Percentiles rank a stretch among this genome's conserved stretches.
Conservation (phyloP, 108 stramenopile genomes). For the Skeletonema marinoi region DNA sequence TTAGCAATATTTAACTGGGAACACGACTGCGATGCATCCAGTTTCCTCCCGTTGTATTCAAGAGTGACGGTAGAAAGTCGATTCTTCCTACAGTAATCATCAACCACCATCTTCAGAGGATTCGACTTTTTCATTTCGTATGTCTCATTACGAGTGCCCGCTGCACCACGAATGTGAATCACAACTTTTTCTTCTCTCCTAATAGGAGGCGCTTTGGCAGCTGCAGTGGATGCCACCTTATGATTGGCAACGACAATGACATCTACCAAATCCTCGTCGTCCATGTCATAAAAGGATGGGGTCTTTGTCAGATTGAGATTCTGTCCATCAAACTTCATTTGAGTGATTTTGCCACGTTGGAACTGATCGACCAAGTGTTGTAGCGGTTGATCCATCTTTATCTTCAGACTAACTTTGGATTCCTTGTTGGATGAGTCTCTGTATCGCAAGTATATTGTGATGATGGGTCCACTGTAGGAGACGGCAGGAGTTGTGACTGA, state of each 20-base stretch:
- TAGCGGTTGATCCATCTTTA: constrained; percentile 40
- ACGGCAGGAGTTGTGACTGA: not conserved
- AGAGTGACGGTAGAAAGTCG: constrained; percentile 4
- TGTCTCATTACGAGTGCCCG: constrained; percentile 1
- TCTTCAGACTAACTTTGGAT: constrained; percentile 18
- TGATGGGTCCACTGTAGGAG: constrained; percentile 11
- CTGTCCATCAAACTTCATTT: constrained; percentile 56
- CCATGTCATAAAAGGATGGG: constrained; percentile 69
- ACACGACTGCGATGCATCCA: constrained; percentile 20
- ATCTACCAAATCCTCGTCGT: constrained; percentile 73
- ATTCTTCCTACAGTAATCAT: constrained; percentile 7
- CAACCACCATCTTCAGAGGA: constrained; percentile 15
- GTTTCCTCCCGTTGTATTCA: constrained; percentile 21
- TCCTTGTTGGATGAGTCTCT: constrained; percentile 25
- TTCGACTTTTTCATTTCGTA: constrained; percentile 17
- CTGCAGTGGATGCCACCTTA: not conserved
- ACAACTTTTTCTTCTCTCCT: constrained; percentile 2
- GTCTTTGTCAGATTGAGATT: constrained; percentile 49
- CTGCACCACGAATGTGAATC: constrained; percentile 13
- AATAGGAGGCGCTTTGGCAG: not conserved
- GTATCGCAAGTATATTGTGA: constrained; percentile 31
- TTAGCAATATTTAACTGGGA: constrained; percentile 12
- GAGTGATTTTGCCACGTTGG: constrained; percentile 10
- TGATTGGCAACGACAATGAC: constrained; percentile 18
- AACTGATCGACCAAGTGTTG: constrained; percentile 29